Evolutionary conservation across 2,329 filamentous ascomycete genomes (phyloP).

Genomic region (Rosellinia necatrix): DNA sequence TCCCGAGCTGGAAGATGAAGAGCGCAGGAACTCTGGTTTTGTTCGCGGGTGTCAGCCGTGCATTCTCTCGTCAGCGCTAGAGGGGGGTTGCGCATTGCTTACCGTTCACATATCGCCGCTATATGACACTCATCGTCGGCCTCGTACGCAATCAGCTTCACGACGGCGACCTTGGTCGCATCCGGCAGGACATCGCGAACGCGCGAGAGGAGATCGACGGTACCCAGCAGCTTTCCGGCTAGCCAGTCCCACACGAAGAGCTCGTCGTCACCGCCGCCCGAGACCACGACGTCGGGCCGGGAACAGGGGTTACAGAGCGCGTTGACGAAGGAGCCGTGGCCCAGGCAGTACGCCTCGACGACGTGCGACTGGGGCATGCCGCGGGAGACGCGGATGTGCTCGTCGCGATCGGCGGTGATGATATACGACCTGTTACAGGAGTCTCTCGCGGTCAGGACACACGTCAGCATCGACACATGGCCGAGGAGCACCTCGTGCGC

Average conservation of each 20-base stretch:
- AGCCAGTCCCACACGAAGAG: slow-evolving; percentile 85
- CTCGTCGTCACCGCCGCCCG: slow-evolving; percentile 82
- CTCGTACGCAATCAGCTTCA: slow-evolving; percentile 45
- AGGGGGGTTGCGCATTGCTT: slow-evolving; percentile 33
- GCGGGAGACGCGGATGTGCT: slow-evolving; percentile 86
- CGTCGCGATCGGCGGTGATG: slow-evolving; percentile 61
- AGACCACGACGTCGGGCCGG: slow-evolving; percentile 69
- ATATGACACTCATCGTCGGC: slow-evolving; percentile 39
- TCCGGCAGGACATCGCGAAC: slow-evolving; percentile 45
- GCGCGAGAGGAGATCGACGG: slow-evolving; percentile 54
- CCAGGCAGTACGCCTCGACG: slow-evolving; percentile 87
- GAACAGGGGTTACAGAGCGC: slow-evolving; percentile 68
- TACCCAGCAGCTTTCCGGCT: slow-evolving; percentile 56
- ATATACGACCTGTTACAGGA: slow-evolving; percentile 53
- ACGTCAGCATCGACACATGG: slow-evolving; percentile 93
- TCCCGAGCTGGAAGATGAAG: slow-evolving; percentile 65
- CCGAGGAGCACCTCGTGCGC: slow-evolving; percentile 81
- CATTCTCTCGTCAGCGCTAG: slow-evolving; percentile 19
- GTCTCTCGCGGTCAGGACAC: slow-evolving; percentile 60
- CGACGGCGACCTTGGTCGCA: slow-evolving; percentile 52
- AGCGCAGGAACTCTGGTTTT: slow-evolving; percentile 65
- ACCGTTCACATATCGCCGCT: slow-evolving; percentile 52
- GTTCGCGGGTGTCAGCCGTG: background rate
- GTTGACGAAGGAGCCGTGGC: slow-evolving; percentile 84
- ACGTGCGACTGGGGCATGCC: slow-evolving; percentile 82